Evolutionary conservation across 1,139 yeast genomes (phyloP).

Genomic region (Diutina pseudorugosa): DNA sequence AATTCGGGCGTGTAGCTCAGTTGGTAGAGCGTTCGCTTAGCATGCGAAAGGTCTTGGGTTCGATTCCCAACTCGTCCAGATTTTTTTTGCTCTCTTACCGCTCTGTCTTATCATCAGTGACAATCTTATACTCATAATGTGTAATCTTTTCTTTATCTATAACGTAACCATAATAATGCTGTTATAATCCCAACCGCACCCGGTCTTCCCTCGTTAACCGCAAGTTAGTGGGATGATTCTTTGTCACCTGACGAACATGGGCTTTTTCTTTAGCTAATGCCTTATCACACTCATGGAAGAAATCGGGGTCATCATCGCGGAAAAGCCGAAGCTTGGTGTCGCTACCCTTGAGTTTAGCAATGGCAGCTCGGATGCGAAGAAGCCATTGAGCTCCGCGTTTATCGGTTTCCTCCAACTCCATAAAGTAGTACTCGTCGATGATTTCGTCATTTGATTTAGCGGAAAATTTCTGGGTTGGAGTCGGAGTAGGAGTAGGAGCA

Average conservation of each 20-base stretch:
- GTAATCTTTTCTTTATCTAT: not conserved
- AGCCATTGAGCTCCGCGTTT: slow-evolving; percentile 38
- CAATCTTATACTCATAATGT: no score
- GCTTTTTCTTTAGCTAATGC: not conserved
- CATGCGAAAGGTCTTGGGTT: not conserved
- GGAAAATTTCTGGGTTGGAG: slow-evolving; percentile 11
- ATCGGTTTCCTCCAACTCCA: slow-evolving; percentile 31
- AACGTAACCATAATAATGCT: not conserved
- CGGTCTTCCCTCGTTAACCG: not conserved
- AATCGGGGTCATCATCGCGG: slow-evolving; percentile 24
- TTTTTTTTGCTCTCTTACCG: no score
- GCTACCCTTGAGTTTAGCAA: slow-evolving; percentile 26
- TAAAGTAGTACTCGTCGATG: slow-evolving; percentile 12
- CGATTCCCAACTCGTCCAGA: not conserved
- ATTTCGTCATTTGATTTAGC: slow-evolving; percentile 4
- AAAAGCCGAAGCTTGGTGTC: slow-evolving; percentile 25
- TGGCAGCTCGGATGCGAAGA: slow-evolving; percentile 25
- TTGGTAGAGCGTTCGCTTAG: not conserved
- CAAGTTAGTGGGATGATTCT: not conserved
- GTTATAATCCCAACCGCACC: not conserved
- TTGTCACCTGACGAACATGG: not conserved
- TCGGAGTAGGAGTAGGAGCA: not conserved
- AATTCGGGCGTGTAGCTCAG: not conserved
- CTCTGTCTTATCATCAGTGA: no score
- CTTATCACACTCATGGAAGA: slow-evolving; percentile 10